A percentile compares a stretch with the other conserved stretches of the same genome.
phyloP scores from a whole-genome alignment of 768 basidiomycete species.

The Lactarius quietus region DNA sequence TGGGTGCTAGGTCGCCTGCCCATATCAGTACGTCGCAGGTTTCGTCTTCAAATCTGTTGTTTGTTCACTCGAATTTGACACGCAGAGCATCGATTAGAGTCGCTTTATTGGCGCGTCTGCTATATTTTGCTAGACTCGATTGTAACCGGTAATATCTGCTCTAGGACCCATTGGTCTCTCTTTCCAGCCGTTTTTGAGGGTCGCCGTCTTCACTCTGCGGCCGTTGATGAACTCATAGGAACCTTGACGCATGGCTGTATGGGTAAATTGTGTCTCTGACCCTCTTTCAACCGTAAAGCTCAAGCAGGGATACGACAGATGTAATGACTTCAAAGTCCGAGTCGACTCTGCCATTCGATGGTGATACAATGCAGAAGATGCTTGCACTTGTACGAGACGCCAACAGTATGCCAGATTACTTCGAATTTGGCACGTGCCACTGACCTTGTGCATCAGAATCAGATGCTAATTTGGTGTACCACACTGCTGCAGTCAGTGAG shows the following conservation, averaged over 20 bases:
- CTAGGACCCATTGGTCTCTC: not conserved
- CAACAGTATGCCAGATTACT: not conserved
- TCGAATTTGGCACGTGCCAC: not conserved
- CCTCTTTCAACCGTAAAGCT: not conserved
- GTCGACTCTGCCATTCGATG: not conserved
- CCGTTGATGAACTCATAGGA: constrained; percentile 35
- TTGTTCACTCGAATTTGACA: not conserved
- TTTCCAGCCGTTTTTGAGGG: not conserved
- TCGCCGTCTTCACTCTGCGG: constrained; percentile 5
- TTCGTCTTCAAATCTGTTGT: no score
- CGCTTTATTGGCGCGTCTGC: constrained; percentile 27
- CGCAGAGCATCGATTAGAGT: not conserved
- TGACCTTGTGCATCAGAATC: not conserved
- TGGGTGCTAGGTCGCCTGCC: no score
- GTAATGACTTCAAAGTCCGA: not conserved
- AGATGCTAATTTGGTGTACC: not conserved
- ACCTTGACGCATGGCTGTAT: constrained; percentile 28
- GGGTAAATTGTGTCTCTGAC: constrained; percentile 30
- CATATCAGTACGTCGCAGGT: no score
- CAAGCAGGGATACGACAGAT: not conserved
- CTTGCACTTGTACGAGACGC: not conserved
- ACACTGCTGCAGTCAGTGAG: not conserved
- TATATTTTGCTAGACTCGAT: not conserved
- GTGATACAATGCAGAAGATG: not conserved
- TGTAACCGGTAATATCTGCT: constrained; percentile 4